phyloP scores from a whole-genome alignment of 2,329 filamentous ascomycete genomes.

The Zasmidium angulare region DNA sequence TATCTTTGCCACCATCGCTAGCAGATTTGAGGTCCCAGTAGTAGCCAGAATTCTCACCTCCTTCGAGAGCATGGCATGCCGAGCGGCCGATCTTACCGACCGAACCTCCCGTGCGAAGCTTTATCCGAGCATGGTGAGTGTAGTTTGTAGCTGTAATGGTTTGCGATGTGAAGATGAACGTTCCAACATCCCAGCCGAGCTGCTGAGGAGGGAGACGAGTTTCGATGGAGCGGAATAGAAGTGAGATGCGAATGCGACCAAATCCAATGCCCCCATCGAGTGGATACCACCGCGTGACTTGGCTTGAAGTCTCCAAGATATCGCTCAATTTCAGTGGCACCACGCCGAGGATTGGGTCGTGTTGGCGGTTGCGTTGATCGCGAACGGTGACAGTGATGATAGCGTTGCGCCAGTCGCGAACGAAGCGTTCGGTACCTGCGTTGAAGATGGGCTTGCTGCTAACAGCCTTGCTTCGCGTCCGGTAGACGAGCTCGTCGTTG shows the following conservation, averaged over 20 bases:
- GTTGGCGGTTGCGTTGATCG: slow-evolving; percentile 83
- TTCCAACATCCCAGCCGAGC: slow-evolving; percentile 92
- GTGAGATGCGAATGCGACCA: slow-evolving; percentile 80
- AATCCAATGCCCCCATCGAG: slow-evolving; percentile 90
- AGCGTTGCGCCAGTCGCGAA: slow-evolving; percentile 87
- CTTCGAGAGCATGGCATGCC: slow-evolving; percentile 59
- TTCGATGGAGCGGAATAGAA: slow-evolving; percentile 88
- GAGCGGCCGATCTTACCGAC: slow-evolving; percentile 67
- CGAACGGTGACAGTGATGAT: slow-evolving; percentile 87
- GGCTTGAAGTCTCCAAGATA: slow-evolving; percentile 81
- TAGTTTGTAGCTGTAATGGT: slow-evolving; percentile 66
- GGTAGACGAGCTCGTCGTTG: slow-evolving; percentile 88
- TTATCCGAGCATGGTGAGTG: slow-evolving; percentile 64
- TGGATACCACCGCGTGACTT: slow-evolving; percentile 92
- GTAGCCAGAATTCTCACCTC: slow-evolving; percentile 54
- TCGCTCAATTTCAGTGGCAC: slow-evolving; percentile 86
- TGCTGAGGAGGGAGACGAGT: slow-evolving; percentile 79
- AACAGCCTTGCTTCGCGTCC: slow-evolving; percentile 90
- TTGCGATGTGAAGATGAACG: slow-evolving; percentile 80
- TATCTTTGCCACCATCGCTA: slow-evolving; percentile 36
- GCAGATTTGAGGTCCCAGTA: slow-evolving; percentile 55
- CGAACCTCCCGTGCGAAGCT: slow-evolving; percentile 80
- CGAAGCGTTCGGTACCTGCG: slow-evolving; percentile 87
- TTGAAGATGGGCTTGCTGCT: slow-evolving; percentile 97
- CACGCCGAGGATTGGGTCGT: slow-evolving; percentile 91